Evolutionary conservation across 352 stramenopile genomes (phyloP).

Genomic region (Lagenidium giganteum): DNA sequence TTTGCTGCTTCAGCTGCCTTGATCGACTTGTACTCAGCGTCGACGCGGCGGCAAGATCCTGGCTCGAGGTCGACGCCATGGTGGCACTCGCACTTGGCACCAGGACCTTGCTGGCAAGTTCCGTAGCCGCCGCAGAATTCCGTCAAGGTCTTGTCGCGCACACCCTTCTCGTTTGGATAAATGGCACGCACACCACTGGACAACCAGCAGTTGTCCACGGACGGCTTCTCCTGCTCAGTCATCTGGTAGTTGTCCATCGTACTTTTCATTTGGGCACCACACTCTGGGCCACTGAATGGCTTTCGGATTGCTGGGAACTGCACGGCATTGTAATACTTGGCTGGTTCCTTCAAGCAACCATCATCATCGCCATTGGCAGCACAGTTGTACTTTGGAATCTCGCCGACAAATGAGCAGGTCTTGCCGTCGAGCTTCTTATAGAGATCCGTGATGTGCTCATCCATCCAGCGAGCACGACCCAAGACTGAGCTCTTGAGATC

Average conservation of each 20-base stretch:
- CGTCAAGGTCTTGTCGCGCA: conserved; percentile 55
- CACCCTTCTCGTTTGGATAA: conserved; percentile 54
- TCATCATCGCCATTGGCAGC: conserved; percentile 47
- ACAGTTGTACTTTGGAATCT: conserved; percentile 69
- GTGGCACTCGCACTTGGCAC: conserved; percentile 53
- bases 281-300: conserved; percentile 35
- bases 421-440: conserved; percentile 55
- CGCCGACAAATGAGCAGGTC: conserved; percentile 56
- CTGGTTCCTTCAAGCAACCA: conserved; percentile 46
- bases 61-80: conserved; percentile 32
- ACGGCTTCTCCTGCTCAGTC: conserved; percentile 31
- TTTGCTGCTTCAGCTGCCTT: too few species aligned
- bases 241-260: conserved; percentile 11
- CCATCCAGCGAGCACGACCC: conserved; percentile 62
- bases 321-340: conserved; percentile 58
- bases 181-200: conserved; percentile 48
- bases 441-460: conserved; percentile 53
- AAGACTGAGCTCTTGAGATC: conserved; percentile 40
- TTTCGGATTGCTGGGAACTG: conserved; percentile 48
- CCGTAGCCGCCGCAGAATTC: conserved; percentile 67
- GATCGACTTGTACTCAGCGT: too few species aligned
- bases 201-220: conserved; percentile 71
- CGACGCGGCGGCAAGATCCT: conserved; percentile 53
- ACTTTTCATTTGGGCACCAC: conserved; percentile 20
- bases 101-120: conserved; percentile 41